phyloP scores from a whole-genome alignment of 768 basidiomycete genomes.

The Mycena vulgaris region DNA sequence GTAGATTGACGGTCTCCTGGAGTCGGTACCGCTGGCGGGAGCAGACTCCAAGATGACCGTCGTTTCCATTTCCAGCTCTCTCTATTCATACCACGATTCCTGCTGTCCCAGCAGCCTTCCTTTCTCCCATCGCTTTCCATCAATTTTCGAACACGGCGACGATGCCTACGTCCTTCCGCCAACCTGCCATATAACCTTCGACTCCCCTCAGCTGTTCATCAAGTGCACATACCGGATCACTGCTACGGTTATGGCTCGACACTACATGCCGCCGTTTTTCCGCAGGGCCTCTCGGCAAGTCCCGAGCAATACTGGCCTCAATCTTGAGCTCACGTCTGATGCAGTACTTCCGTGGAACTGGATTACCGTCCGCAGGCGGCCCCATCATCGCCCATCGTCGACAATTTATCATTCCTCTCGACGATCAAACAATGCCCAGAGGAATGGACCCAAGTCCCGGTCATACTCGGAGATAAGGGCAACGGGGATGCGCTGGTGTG shows the following conservation, averaged over 20 bases:
- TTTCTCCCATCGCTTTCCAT: constrained; percentile 5
- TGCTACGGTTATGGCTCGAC: background rate
- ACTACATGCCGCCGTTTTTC: background rate
- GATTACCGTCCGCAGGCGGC: background rate
- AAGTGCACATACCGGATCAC: background rate
- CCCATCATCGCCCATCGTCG: background rate
- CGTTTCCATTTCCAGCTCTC: background rate
- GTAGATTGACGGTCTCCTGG: background rate
- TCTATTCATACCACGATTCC: background rate
- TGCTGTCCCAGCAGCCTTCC: background rate
- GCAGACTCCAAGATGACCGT: background rate
- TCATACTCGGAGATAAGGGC: background rate
- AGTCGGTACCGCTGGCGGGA: background rate
- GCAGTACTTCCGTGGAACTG: background rate
- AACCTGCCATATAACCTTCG: background rate
- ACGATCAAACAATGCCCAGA: background rate
- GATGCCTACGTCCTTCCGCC: background rate
- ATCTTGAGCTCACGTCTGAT: background rate
- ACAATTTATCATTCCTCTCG: background rate
- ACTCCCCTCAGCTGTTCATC: background rate
- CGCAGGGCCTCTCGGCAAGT: background rate
- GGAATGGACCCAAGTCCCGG: background rate
- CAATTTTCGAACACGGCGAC: background rate
- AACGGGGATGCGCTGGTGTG: background rate
- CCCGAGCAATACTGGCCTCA: background rate